Conservation (phyloP, 2,329 filamentous ascomycete species). For the Conoideocrella luteorostrata region DNA sequence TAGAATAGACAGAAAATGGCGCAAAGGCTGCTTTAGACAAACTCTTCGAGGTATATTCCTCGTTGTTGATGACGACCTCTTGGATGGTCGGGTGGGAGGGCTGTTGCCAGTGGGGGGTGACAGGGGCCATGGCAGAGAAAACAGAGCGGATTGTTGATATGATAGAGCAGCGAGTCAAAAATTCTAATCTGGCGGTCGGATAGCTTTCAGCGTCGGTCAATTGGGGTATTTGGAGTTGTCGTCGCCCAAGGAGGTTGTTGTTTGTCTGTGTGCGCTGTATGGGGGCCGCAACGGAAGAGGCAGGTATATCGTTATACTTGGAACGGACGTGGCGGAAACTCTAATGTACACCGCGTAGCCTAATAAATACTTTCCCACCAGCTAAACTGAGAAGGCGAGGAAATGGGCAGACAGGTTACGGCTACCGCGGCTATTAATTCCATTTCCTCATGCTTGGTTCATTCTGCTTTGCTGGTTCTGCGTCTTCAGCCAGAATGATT, state of each 20-base stretch:
- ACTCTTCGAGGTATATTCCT: slow-evolving; percentile 54
- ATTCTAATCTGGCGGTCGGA: too few species aligned
- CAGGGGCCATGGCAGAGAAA: slow-evolving; percentile 40
- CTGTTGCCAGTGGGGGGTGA: slow-evolving; percentile 52
- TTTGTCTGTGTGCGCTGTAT: too few species aligned
- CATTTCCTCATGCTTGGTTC: not conserved
- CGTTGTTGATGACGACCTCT: slow-evolving; percentile 47
- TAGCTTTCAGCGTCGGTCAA: too few species aligned
- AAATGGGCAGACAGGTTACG: not conserved
- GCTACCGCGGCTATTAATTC: slow-evolving; percentile 5
- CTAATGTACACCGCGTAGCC: not conserved
- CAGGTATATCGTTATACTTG: not conserved
- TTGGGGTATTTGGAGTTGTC: too few species aligned
- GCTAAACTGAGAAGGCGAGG: too few species aligned
- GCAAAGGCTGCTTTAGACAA: slow-evolving; percentile 48
- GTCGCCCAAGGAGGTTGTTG: too few species aligned
- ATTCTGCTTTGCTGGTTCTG: not conserved
- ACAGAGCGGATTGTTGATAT: too few species aligned
- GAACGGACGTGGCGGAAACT: not conserved
- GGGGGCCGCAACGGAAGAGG: too few species aligned
- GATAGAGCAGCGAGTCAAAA: too few species aligned
- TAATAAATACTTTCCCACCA: not conserved
- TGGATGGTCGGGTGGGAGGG: slow-evolving; percentile 55
- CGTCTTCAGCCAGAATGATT: not conserved
- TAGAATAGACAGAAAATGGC: slow-evolving; percentile 60